These are phyloP conservation scores for Oidiodendron maius DNA, from an alignment of 495 filamentous ascomycete species.

Conservation along the genomic window DNA sequence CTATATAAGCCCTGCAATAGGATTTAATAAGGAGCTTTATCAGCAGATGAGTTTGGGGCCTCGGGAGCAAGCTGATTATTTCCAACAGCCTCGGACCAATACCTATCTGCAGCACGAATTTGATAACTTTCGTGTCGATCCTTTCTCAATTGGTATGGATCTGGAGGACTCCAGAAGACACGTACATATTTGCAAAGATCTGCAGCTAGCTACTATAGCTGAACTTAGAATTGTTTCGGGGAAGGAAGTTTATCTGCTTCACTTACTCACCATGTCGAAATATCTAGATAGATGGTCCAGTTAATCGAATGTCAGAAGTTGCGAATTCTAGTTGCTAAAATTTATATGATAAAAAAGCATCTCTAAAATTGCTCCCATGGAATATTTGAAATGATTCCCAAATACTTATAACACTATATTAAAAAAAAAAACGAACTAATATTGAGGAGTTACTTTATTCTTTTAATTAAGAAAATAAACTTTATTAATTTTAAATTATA, in stretches of 20 bases:
- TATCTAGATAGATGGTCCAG: conserved; percentile 1
- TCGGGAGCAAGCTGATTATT: conserved; percentile 5
- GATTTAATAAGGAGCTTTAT: background rate
- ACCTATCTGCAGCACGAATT: conserved; percentile 1
- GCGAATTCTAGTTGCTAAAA: conserved; percentile 3
- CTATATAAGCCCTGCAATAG: background rate
- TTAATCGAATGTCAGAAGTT: conserved; percentile 3
- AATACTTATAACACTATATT: too few relatives aligned
- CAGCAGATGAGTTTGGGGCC: conserved; percentile 2
- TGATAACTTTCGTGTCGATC: conserved; percentile 1
- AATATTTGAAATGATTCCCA: too few relatives aligned
- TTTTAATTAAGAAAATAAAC: too few relatives aligned
- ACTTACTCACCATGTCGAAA: conserved; percentile 4
- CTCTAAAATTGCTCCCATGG: background rate
- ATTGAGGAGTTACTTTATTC: too few relatives aligned
- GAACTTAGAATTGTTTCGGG: conserved; percentile 6
- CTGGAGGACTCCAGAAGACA: conserved; percentile 1
- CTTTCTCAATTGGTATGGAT: background rate
- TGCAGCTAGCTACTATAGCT: conserved; percentile 7
- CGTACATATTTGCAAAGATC: conserved; percentile 4
- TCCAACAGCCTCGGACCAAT: background rate
- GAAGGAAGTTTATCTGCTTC: conserved; percentile 5
- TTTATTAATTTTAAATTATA: too few relatives aligned
- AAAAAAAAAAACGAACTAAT: too few relatives aligned
- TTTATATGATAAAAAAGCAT: background rate